Evolutionary conservation across 2,329 filamentous ascomycete genomes (phyloP), one percentile per base, ranked within the genome.

Genomic region (Cladosporium austrohemisphaericum): DNA sequence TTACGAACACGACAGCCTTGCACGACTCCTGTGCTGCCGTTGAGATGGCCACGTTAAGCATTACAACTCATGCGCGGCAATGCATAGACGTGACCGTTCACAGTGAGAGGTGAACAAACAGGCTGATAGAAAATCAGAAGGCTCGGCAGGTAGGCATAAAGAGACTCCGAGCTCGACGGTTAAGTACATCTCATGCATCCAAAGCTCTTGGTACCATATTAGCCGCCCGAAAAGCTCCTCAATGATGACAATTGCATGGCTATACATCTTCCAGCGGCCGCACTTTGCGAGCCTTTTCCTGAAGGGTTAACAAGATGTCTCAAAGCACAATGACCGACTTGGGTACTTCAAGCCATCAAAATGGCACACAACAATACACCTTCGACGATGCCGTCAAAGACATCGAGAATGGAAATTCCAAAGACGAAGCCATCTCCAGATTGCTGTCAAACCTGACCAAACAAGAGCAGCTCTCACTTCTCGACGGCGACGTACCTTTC

Each of bases 401-500:
- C 10, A 18, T 48, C 18, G n/a, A 25, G 14, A 22, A 48, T 38
- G 44, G 33, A 4, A 20, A 18, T 3, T 13, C 25, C 6, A 40
- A 19, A n/a, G 25, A 38, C n/a, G 33, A 31, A 8, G 14, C 33
- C 4, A 28, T 31, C 14, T 29, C 33, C 8, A 29, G 31, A 28
- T 18, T 48, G 7, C 33, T 48, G 10, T 48, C 33, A 7, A 10
- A 22, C 6, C 14, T 48, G 5, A 32, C 13, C 18, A 19, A 48
- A n/a, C 7, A 29, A 38, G 44, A 38, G 26, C 14, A 41, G 18
- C 32, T 54, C 2, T 43, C 49, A 1, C 44, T 54, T 8, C 44
- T 52, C 10, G 49, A 54, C 18, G 52, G 52, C 31, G 52, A 54
- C 33, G 33, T 37, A 13, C 23, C 43, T 8, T 54, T 54, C 40